Percentiles rank a stretch among this genome's conserved stretches.
These are phyloP conservation scores for Aspergillus sclerotiicarbonarius DNA, from an alignment of 495 filamentous ascomycete species.

Conservation along the genomic window DNA sequence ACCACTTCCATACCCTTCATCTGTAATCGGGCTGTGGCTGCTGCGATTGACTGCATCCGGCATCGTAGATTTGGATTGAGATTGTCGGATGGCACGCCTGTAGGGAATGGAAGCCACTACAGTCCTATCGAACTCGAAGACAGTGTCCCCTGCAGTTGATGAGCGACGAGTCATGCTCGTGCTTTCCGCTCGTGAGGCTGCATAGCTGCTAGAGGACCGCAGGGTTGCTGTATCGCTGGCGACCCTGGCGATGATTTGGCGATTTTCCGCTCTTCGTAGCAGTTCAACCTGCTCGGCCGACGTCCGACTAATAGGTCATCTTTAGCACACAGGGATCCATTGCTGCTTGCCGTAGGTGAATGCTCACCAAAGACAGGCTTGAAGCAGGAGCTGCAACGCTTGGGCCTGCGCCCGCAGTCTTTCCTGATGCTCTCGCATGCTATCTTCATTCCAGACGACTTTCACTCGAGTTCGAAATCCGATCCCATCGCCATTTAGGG, in stretches of 20 bases:
- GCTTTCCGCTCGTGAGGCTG: slow-evolving; percentile 25
- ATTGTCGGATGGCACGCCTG: slow-evolving; percentile 23
- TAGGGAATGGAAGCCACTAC: slow-evolving; percentile 30
- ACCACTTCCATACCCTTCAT: slow-evolving; percentile 27
- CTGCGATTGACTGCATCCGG: slow-evolving; percentile 5
- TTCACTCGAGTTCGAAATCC: slow-evolving; percentile 27
- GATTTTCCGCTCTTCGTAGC: slow-evolving; percentile 33
- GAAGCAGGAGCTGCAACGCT: slow-evolving; percentile 44
- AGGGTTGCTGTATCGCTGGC: slow-evolving; percentile 42
- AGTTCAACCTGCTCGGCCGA: slow-evolving; percentile 35
- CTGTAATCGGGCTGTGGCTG: slow-evolving; percentile 17
- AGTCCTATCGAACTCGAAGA: slow-evolving; percentile 35
- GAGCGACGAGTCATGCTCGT: slow-evolving; percentile 31
- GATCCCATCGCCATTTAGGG: slow-evolving; percentile 9
- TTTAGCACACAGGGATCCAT: neutral
- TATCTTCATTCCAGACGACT: slow-evolving; percentile 44
- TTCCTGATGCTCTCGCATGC: slow-evolving; percentile 40
- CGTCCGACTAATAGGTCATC: slow-evolving; percentile 23
- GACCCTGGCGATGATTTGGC: slow-evolving; percentile 39
- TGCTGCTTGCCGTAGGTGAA: neutral
- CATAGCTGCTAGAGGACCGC: slow-evolving; percentile 28
- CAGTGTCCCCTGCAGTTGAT: slow-evolving; percentile 28
- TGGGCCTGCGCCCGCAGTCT: slow-evolving; percentile 38
- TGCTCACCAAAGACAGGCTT: slow-evolving; percentile 45
- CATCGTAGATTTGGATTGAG: slow-evolving; percentile 13